Evolutionary conservation across 208 protist genomes (phyloP).

Genomic region (Leishmania tarentolae): DNA sequence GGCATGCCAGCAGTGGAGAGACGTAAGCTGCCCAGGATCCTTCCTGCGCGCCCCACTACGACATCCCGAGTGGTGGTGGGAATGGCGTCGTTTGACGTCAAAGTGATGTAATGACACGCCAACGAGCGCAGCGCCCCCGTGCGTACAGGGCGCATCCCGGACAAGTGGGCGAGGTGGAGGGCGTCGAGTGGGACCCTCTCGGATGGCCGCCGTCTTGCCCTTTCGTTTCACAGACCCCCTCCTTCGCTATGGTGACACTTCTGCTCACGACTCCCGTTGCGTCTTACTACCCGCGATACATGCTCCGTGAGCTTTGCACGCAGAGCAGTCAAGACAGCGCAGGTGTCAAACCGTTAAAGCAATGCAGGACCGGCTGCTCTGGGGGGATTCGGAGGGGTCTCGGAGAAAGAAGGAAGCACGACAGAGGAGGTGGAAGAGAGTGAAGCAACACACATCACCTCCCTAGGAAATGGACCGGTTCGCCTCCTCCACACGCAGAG

Average conservation of each 20-base stretch:
- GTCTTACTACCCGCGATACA: background rate
- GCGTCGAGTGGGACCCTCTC: background rate
- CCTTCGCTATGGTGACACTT: background rate
- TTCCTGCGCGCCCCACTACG: too few relatives aligned
- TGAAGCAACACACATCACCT: background rate
- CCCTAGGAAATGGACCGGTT: background rate
- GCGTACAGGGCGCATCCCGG: background rate
- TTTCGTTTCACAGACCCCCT: background rate
- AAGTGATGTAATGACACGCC: background rate
- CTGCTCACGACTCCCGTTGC: background rate
- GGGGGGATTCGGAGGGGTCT: too few relatives aligned
- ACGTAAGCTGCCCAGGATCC: background rate
- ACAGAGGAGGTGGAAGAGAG: background rate
- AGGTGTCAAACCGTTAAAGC: background rate
- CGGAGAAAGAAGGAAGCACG: background rate
- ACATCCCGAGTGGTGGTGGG: background rate
- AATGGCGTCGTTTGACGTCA: too few relatives aligned
- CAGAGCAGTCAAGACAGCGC: background rate
- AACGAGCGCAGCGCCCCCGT: background rate
- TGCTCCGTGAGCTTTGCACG: background rate
- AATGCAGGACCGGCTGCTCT: background rate
- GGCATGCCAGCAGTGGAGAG: background rate
- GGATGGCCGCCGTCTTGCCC: background rate
- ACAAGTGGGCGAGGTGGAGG: background rate
- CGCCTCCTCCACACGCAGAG: background rate